Evolutionary conservation across 805 yeast species (phyloP), one percentile per base, ranked within the genome.

Genomic region (Scheffersomyces spartinae): DNA sequence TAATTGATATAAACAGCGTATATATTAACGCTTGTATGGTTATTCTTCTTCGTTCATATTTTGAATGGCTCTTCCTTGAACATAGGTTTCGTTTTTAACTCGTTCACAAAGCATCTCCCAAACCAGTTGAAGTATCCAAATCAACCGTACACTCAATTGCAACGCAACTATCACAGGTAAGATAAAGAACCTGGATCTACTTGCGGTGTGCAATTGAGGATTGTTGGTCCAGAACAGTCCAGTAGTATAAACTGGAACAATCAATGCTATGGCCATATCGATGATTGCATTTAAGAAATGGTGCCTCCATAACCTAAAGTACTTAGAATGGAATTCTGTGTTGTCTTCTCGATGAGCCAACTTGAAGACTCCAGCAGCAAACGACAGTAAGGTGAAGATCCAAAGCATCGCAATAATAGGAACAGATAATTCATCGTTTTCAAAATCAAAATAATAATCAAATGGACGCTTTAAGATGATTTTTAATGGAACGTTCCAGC

Each of bases 71-170:
- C 61, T 50, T 4, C 64, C 64, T 20, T 49, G 40, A 9, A 54
- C 60, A 27, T 58, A 60, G 29, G 42, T 45, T 30, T 60, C 65
- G 24, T 50, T 48, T 35, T 52, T 54, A 17, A 60, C 58, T 34
- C 55, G 50, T 21, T 50, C 60, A 17, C 47, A 40, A 26, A 55
- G 36, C 10, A 23, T 30, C 4, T n/a, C n/a, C n/a, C n/a, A n/a
- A n/a, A n/a, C n/a, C n/a, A n/a, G n/a, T 23, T 29, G 23, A 26
- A 35, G 12, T 44, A 26, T 2, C 15, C 11, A n/a, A 13, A 15
- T 3, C 35, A 24, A 9, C 34, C 34, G 8, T 30, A 13, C 7
- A 26, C 17, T 15, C 36, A 24, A 21, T 39, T 42, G 6, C 4
- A 32, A 16, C 5, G 39, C 25, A 20, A 33, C 36, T 3, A 30